Percentiles rank a stretch among this genome's conserved stretches.
phyloP scores from a whole-genome alignment of 345 rosid genomes.

The Anacardium occidentale region DNA sequence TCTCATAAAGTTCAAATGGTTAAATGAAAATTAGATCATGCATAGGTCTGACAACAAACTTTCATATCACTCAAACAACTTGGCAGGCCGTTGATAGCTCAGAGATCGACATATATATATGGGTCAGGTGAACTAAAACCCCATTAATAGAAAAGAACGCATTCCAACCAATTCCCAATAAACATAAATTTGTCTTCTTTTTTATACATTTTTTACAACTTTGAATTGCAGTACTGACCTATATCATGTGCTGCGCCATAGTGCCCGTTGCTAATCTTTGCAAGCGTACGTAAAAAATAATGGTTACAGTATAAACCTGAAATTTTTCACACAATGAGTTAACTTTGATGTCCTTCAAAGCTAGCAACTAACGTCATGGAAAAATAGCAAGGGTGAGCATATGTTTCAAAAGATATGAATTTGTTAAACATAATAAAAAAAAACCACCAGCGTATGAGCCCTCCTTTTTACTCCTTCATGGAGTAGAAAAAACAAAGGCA shows the following conservation, averaged over 20 bases:
- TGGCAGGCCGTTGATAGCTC: not conserved
- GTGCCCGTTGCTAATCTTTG: conserved; percentile 65
- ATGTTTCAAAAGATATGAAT: conserved; percentile 12
- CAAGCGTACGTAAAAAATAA: conserved; percentile 76
- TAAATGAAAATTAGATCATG: not conserved
- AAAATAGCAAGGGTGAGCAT: not conserved
- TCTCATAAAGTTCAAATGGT: not conserved
- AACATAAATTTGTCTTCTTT: not conserved
- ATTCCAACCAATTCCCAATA: too few relatives aligned
- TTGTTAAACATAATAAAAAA: not conserved
- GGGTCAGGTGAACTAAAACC: too few relatives aligned
- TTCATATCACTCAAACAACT: not conserved
- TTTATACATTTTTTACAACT: not conserved
- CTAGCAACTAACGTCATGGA: not conserved
- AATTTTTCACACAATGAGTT: conserved; percentile 20
- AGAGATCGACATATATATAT: too few relatives aligned
- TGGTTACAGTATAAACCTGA: conserved; percentile 93
- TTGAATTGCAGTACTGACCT: conserved; percentile 40
- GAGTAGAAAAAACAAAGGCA: not conserved
- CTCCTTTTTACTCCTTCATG: not conserved
- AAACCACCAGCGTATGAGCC: not conserved
- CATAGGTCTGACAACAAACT: not conserved
- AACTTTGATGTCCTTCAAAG: not conserved
- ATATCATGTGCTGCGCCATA: conserved; percentile 62
- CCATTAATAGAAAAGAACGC: too few relatives aligned